Conservation (phyloP, 257 asterid species). For the Rehmannia glutinosa region DNA sequence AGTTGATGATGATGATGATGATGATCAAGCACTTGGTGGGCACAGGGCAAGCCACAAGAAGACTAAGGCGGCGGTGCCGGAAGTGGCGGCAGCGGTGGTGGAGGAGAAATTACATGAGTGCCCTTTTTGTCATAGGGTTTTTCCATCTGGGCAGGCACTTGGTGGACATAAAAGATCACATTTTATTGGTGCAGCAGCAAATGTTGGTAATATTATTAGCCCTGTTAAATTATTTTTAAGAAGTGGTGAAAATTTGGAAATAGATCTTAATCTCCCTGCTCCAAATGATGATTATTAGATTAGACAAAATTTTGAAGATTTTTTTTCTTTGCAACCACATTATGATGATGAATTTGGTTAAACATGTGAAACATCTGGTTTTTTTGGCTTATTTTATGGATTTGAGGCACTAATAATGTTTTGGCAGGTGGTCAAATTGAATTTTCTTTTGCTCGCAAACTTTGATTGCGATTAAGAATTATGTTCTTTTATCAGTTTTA, state of each 20-base stretch:
- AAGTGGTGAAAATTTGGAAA: conserved; percentile 29
- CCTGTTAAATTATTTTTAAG: conserved; percentile 25
- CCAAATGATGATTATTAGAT: conserved; percentile 43
- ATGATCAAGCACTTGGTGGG: conserved; percentile 87
- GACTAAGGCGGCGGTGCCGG: conserved; percentile 19
- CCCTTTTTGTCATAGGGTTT: conserved; percentile 63
- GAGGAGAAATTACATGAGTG: conserved; percentile 59
- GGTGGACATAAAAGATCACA: conserved; percentile 89
- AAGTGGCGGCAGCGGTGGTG: not conserved
- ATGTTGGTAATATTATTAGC: not conserved
- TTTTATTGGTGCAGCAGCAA: conserved; percentile 27
- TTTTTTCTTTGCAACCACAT: too few species aligned
- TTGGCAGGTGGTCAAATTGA: too few species aligned
- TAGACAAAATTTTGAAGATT: too few species aligned
- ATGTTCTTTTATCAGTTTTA: too few species aligned
- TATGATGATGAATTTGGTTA: too few species aligned
- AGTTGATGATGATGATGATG: too few species aligned
- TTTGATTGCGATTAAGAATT: too few species aligned
- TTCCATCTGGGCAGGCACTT: conserved; percentile 80
- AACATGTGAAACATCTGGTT: too few species aligned
- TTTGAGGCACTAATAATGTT: too few species aligned
- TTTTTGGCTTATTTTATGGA: too few species aligned
- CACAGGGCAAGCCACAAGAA: conserved; percentile 83
- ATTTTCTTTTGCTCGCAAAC: too few species aligned
- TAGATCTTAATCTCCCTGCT: conserved; percentile 72